These are phyloP conservation scores for Hygrophorus pudorinus DNA, from an alignment of 768 basidiomycete genomes.

Conservation along the genomic window DNA sequence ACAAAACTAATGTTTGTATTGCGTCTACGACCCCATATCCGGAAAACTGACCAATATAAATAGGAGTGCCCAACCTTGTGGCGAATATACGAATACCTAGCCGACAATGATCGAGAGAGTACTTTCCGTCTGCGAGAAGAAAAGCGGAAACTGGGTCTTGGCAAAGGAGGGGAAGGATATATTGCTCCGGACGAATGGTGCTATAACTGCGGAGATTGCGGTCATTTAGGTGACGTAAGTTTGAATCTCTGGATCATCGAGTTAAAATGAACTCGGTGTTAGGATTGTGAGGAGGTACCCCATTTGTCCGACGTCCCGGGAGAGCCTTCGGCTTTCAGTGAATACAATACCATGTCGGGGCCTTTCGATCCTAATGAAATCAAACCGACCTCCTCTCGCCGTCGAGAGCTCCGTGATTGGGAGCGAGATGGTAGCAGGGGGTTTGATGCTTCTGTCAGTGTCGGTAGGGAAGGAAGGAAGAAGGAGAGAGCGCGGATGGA, in stretches of 20 bases:
- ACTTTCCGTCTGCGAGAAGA: slow-evolving; percentile 37
- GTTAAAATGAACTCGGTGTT: neutral
- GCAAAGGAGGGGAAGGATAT: slow-evolving; percentile 71
- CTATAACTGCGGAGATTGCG: slow-evolving; percentile 65
- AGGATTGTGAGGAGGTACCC: slow-evolving; percentile 52
- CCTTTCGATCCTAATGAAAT: slow-evolving; percentile 45
- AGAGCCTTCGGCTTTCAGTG: slow-evolving; percentile 62
- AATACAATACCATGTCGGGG: slow-evolving; percentile 47
- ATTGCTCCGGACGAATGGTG: slow-evolving; percentile 71
- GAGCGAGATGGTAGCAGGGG: slow-evolving; percentile 30
- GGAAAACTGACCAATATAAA: neutral
- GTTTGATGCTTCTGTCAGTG: slow-evolving; percentile 39
- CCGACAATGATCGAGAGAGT: slow-evolving; percentile 36
- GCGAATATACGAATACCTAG: slow-evolving; percentile 69
- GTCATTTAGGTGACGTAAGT: slow-evolving; percentile 76
- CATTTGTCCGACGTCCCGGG: slow-evolving; percentile 30
- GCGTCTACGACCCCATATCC: neutral
- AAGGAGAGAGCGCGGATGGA: slow-evolving; percentile 51
- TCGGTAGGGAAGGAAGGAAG: slow-evolving; percentile 54
- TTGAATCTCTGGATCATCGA: neutral
- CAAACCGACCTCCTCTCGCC: slow-evolving; percentile 16
- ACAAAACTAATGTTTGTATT: slow-evolving; percentile 50
- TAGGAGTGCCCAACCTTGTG: slow-evolving; percentile 81
- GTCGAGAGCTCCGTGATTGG: slow-evolving; percentile 33
- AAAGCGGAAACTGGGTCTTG: slow-evolving; percentile 40